phyloP scores from a whole-genome alignment of 768 basidiomycete species.

The Hortiboletus campestris region DNA sequence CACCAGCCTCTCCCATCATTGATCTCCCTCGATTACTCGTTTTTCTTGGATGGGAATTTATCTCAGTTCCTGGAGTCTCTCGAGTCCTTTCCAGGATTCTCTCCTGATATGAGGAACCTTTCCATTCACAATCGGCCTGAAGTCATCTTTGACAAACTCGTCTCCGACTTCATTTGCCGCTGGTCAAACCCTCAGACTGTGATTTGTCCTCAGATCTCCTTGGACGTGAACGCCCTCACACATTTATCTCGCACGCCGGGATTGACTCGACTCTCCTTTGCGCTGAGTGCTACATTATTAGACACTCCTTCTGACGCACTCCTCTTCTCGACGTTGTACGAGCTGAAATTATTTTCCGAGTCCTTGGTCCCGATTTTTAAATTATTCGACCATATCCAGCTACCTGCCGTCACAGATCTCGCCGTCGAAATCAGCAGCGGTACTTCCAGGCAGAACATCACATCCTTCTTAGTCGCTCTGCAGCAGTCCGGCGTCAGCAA shows the following conservation, averaged over 20 bases:
- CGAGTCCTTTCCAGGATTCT: neutral
- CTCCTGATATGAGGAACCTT: neutral
- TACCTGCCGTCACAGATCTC: neutral
- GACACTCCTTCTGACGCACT: neutral
- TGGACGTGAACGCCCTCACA: neutral
- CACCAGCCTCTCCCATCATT: neutral
- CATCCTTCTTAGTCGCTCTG: neutral
- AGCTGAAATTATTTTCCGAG: neutral
- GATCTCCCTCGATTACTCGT: neutral
- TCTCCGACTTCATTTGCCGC: neutral
- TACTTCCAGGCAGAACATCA: neutral
- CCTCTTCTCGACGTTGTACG: neutral
- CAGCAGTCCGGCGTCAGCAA: neutral
- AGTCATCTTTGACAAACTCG: neutral
- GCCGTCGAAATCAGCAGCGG: neutral
- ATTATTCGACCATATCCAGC: neutral
- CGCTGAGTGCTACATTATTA: neutral
- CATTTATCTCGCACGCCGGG: constrained; percentile 1
- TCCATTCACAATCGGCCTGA: neutral
- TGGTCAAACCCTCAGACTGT: constrained; percentile 4
- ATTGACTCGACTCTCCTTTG: neutral
- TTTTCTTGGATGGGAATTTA: neutral
- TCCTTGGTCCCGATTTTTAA: neutral
- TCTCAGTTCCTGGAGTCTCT: neutral
- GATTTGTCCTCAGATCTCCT: neutral